These are phyloP conservation scores for Gnetum montanum DNA, from an alignment of 75 land plant species.

Conservation along the genomic window DNA sequence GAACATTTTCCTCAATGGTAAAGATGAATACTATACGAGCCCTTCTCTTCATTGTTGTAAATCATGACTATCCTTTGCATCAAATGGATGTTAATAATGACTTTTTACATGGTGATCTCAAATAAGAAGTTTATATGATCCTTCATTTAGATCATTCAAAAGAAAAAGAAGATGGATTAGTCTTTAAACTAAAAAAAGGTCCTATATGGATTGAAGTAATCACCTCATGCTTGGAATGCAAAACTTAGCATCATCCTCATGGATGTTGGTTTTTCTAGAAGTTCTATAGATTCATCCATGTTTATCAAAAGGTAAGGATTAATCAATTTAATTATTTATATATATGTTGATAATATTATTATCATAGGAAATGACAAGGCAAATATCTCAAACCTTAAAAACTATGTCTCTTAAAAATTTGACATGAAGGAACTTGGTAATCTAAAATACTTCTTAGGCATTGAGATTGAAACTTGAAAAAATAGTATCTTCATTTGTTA, in stretches of 20 bases:
- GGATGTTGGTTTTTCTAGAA: not conserved
- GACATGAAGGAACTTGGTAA: not conserved
- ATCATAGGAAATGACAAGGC: not conserved
- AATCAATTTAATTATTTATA: not conserved
- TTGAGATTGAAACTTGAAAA: not conserved
- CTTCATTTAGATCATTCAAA: not conserved
- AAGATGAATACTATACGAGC: too few relatives aligned
- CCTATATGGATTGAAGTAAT: not conserved
- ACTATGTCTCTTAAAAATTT: not conserved
- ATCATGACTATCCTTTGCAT: not conserved
- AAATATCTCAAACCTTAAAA: not conserved
- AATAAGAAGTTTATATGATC: not conserved
- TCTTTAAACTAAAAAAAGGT: not conserved
- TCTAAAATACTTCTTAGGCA: not conserved
- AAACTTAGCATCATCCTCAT: not conserved
- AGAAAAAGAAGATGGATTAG: not conserved
- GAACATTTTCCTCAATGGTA: not conserved
- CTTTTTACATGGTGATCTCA: too few relatives aligned
- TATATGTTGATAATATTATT: too few relatives aligned
- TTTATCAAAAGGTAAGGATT: too few relatives aligned
- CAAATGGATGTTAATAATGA: too few relatives aligned
- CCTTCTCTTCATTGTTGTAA: not conserved
- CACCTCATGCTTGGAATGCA: too few relatives aligned
- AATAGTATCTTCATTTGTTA: not conserved
- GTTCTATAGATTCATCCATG: too few relatives aligned